Percentiles rank a stretch among this genome's conserved stretches.
Evolutionary conservation across 805 yeast species (phyloP).

Genomic region (Metschnikowia lochheadii): DNA sequence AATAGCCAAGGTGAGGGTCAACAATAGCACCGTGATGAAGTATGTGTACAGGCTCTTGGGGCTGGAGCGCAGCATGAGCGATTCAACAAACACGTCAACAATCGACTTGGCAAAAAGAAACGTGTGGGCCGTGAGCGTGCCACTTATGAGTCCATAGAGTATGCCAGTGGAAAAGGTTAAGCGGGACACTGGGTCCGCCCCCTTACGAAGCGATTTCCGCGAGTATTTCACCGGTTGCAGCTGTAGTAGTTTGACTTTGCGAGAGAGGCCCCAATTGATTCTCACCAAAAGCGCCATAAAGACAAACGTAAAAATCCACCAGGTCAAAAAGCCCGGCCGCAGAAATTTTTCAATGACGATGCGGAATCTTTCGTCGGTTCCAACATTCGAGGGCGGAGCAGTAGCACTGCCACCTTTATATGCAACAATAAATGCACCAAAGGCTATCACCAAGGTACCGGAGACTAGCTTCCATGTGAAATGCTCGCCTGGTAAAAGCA

Average conservation of each 20-base stretch:
- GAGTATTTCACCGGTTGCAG: constrained; percentile 4
- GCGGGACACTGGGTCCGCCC: constrained; percentile 14
- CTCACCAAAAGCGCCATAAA: constrained; percentile 23
- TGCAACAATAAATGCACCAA: constrained; percentile 78
- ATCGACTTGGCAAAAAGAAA: constrained; percentile 80
- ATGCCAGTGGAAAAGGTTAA: constrained; percentile 49
- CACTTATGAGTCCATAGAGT: constrained; percentile 64
- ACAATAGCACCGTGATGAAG: constrained; percentile 39
- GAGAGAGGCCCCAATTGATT: constrained; percentile 20
- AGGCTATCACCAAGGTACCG: constrained; percentile 65
- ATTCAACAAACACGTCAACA: constrained; percentile 59
- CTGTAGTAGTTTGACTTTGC: constrained; percentile 12
- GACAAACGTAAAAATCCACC: constrained; percentile 46
- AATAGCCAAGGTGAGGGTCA: constrained; percentile 51
- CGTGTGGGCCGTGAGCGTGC: constrained; percentile 81
- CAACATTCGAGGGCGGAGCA: constrained; percentile 23
- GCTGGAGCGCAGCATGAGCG: constrained; percentile 28
- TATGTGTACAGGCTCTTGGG: constrained; percentile 28
- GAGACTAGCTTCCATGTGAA: constrained; percentile 53
- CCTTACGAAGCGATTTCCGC: constrained; percentile 7
- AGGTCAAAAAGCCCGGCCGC: constrained; percentile 49
- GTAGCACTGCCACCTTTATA: constrained; percentile 50
- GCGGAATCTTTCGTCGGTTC: constrained; percentile 33
- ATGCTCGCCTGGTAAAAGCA: constrained; percentile 61
- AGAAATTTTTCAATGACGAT: constrained; percentile 31